Base-by-base conservation (phyloP, 352 stramenopile species). In the Phytophthora tubulina region DNA sequence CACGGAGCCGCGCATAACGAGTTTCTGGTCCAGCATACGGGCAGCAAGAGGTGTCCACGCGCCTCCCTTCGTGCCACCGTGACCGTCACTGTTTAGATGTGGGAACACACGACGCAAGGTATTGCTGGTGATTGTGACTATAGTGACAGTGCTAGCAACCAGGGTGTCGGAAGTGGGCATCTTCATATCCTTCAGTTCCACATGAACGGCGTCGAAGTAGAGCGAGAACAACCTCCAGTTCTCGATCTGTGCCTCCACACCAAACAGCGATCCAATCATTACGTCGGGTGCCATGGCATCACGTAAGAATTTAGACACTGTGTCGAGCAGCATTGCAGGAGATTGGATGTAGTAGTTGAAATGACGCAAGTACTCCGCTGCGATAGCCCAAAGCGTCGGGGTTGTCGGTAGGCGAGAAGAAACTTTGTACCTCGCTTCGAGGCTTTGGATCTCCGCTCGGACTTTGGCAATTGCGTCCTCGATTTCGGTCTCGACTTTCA, bases 271-370 rank as follows among this genome's bases (percentile, higher is more conserved):
- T 4, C 17, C 62, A 11, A 27, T 11, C 14, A 62, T 8, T 2
- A 55, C 42, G 36, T 69, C 41, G 7, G 61, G 50, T 35, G 51
- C 39, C 21, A 62, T 42, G 3, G 44, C 41, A 4, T n/a, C 27
- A 30, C 13, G 42, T 4, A 70, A 45, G 27, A 65, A 70, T 0
- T 45, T n/a, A 15, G 21, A 44, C 8, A 45, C 45, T 0, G 36
- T 48, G 1, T 32, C 13, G 9, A 21, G 7, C n/a, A 54, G 8
- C 17, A 13, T 53, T 38, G 4, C 11, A 4, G 63, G 63, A 15
- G 45, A 49, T 2, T 45, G 65, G 33, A 64, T 6, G 46, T 53
- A 64, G 36, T 49, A n/a, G 7, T 59, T 49, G 31, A 70, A 65
- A 3, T 60, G 45, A 15, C 45, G 45, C 14, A 70, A 64, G n/a